A percentile compares a stretch with the other conserved stretches of the same genome.
Conservation (phyloP, 805 yeast genomes). For the Kodamaea hsintzibuensis region DNA sequence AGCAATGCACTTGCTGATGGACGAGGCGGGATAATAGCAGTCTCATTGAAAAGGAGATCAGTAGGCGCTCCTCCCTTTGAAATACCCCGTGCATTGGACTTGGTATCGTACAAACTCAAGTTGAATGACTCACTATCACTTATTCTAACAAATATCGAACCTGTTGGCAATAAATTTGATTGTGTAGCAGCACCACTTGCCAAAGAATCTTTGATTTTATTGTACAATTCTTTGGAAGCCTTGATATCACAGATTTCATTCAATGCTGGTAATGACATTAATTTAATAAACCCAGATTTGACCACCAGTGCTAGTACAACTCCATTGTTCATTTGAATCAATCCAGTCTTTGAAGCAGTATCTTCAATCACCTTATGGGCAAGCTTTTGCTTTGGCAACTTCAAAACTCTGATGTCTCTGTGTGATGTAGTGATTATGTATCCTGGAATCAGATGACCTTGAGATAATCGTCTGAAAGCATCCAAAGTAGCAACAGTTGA, state of each 20-base stretch:
- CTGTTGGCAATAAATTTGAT: constrained; percentile 45
- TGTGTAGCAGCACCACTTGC: constrained; percentile 21
- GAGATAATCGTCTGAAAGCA: constrained; percentile 56
- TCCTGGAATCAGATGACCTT: constrained; percentile 65
- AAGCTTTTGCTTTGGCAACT: constrained; percentile 60
- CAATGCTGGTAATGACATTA: constrained; percentile 60
- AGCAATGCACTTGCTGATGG: constrained; percentile 79
- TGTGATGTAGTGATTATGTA: constrained; percentile 55
- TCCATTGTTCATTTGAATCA: constrained; percentile 49
- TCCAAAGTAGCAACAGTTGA: constrained; percentile 65
- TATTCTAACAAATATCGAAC: constrained; percentile 59
- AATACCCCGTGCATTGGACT: constrained; percentile 7
- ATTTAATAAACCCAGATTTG: constrained; percentile 48
- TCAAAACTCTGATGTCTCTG: constrained; percentile 62
- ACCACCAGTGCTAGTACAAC: constrained; percentile 49
- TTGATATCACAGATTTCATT: constrained; percentile 54
- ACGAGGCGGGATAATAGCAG: constrained; percentile 68
- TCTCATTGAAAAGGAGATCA: constrained; percentile 70
- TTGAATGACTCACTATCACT: constrained; percentile 47
- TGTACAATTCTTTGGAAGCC: constrained; percentile 30
- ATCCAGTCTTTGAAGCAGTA: constrained; percentile 46
- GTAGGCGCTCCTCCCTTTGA: constrained; percentile 26
- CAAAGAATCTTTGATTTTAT: constrained; percentile 22
- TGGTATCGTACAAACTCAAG: constrained; percentile 16
- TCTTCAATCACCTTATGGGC: constrained; percentile 64